Conservation (phyloP, 306 rosid genomes). For the Cucumis sativus region DNA sequence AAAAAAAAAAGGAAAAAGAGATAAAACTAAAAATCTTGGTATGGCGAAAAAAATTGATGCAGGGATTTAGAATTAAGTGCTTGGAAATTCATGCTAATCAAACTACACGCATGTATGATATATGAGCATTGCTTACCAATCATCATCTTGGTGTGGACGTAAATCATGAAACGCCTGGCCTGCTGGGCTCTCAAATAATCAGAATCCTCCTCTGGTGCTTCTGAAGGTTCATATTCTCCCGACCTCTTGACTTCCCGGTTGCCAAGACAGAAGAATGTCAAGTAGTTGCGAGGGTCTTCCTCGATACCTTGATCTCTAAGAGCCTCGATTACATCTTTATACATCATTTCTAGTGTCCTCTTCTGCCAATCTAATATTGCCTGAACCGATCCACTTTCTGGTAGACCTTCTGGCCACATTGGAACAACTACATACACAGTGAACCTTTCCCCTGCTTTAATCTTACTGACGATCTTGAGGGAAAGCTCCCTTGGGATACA, state of each 20-base stretch:
- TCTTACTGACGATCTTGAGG: constrained; percentile 56
- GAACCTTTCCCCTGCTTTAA: constrained; percentile 63
- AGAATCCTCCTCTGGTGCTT: constrained; percentile 42
- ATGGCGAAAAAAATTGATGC: not conserved
- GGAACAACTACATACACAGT: constrained; percentile 54
- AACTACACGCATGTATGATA: not conserved
- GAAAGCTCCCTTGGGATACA: constrained; percentile 62
- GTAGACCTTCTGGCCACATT: constrained; percentile 74
- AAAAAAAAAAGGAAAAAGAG: not conserved
- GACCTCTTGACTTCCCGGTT: constrained; percentile 54
- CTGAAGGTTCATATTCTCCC: constrained; percentile 54
- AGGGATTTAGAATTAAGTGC: not conserved
- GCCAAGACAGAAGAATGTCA: constrained; percentile 76
- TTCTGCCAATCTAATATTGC: constrained; percentile 74
- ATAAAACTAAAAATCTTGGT: not conserved
- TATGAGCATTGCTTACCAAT: constrained; percentile 33
- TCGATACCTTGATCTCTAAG: constrained; percentile 44
- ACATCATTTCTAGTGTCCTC: constrained; percentile 73
- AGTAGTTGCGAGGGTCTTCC: constrained; percentile 59
- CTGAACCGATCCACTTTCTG: constrained; percentile 65
- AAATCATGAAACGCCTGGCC: constrained; percentile 64
- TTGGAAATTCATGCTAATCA: not conserved
- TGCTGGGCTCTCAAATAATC: constrained; percentile 50
- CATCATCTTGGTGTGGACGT: constrained; percentile 72
- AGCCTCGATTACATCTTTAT: constrained; percentile 42